Percentiles rank a stretch among this genome's conserved stretches.
These are phyloP conservation scores for Phaseolus coccineus DNA, from an alignment of 331 rosid species.

Conservation along the genomic window DNA sequence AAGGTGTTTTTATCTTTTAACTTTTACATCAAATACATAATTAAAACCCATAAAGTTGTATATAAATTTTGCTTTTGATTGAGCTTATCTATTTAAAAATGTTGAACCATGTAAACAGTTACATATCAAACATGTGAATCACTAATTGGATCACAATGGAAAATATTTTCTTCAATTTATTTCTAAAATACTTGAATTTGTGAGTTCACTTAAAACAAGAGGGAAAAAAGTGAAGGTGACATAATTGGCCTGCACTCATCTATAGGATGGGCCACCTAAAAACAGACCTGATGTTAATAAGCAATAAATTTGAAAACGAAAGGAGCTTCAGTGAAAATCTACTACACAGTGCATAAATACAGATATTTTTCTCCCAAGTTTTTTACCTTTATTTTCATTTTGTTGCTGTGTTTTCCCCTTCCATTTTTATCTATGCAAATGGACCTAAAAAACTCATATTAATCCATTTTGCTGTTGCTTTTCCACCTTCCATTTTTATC, in stretches of 20 bases:
- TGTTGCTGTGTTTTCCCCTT: not conserved
- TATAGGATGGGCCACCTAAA: conserved; percentile 42
- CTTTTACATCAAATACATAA: too few species aligned
- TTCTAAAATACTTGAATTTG: not conserved
- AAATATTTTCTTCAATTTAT: not conserved
- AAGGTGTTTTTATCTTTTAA: too few species aligned
- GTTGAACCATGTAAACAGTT: not conserved
- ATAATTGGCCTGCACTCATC: conserved; percentile 30
- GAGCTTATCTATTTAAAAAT: not conserved
- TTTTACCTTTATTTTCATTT: not conserved
- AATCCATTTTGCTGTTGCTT: not conserved
- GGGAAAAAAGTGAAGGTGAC: not conserved
- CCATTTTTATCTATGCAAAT: conserved; percentile 20
- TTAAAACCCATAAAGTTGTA: too few species aligned
- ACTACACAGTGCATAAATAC: not conserved
- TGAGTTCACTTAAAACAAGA: not conserved
- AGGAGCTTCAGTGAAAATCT: conserved; percentile 36
- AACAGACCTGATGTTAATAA: conserved; percentile 38
- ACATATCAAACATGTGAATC: not conserved
- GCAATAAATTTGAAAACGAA: conserved; percentile 55
- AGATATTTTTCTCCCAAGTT: not conserved
- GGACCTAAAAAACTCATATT: not conserved
- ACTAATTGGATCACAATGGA: not conserved
- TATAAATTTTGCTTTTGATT: too few species aligned
- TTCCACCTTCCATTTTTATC: conserved; percentile 8